These are phyloP conservation scores for Geotrichum macrosporum DNA, from an alignment of 1,139 yeast genomes.

Conservation along the genomic window DNA sequence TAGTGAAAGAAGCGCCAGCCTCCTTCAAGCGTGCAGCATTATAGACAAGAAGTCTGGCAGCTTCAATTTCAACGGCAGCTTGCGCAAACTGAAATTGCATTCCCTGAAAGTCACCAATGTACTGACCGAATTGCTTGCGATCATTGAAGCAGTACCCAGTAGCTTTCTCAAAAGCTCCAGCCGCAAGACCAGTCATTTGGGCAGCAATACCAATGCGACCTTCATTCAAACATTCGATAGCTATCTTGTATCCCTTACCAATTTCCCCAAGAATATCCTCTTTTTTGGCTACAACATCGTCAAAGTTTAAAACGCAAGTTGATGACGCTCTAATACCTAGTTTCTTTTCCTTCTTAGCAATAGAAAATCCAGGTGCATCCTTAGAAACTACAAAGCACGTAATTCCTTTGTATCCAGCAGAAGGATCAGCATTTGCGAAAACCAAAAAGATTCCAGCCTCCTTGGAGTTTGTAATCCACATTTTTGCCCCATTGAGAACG, in stretches of 20 bases:
- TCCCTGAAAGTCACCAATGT: conserved; percentile 46
- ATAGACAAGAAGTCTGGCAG: conserved; percentile 43
- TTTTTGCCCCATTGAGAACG: conserved; percentile 41
- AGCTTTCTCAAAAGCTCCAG: conserved; percentile 44
- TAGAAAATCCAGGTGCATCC: conserved; percentile 39
- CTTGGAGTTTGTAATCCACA: conserved; percentile 47
- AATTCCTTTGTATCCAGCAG: conserved; percentile 45
- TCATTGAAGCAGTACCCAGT: conserved; percentile 41
- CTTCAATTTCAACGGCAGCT: conserved; percentile 45
- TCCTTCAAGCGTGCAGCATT: conserved; percentile 47
- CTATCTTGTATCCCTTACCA: conserved; percentile 47
- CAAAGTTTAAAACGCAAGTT: conserved; percentile 43
- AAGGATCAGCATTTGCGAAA: conserved; percentile 43
- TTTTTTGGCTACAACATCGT: conserved; percentile 43
- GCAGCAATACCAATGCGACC: conserved; percentile 48
- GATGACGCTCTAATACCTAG: conserved; percentile 45
- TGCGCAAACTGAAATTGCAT: conserved; percentile 47
- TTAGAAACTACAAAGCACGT: conserved; percentile 45
- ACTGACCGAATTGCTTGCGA: conserved; percentile 44
- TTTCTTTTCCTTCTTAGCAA: conserved; percentile 46
- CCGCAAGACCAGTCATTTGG: conserved; percentile 46
- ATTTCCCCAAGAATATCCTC: conserved; percentile 43
- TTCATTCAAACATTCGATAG: conserved; percentile 44
- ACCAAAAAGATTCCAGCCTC: conserved; percentile 45
- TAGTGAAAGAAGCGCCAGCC: conserved; percentile 40